These are phyloP conservation scores for Penicillium sp. DNA, from an alignment of 2,329 filamentous ascomycete genomes.

Conservation along the genomic window DNA sequence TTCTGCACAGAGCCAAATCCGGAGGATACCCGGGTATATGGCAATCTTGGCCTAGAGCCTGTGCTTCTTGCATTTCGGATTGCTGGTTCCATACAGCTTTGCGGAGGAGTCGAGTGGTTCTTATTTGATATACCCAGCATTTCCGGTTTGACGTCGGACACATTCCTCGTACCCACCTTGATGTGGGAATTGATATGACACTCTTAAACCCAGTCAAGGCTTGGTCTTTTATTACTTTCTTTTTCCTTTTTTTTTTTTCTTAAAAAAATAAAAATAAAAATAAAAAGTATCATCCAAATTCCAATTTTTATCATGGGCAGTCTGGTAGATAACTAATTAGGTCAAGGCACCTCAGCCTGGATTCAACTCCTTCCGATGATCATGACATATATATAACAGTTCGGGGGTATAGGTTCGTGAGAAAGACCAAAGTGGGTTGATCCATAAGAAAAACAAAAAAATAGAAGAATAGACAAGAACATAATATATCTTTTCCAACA, in stretches of 20 bases:
- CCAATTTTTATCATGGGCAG: neutral
- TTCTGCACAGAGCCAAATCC: slow-evolving; percentile 1
- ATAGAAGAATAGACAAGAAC: neutral
- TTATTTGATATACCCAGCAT: neutral
- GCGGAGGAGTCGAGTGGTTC: neutral
- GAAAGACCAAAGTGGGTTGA: neutral
- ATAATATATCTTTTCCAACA: slow-evolving; percentile 8
- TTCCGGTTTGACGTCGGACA: neutral
- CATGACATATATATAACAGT: slow-evolving; percentile 5
- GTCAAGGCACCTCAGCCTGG: neutral
- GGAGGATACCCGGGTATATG: neutral
- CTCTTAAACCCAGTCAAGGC: neutral
- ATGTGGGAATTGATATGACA: neutral
- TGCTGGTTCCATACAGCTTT: neutral
- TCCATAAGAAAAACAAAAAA: neutral
- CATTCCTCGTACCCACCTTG: neutral
- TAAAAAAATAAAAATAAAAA: neutral
- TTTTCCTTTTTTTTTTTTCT: neutral
- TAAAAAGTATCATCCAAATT: neutral
- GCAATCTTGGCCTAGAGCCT: neutral
- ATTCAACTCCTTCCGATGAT: slow-evolving; percentile 4
- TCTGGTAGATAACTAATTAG: slow-evolving; percentile 1
- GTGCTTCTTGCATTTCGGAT: neutral
- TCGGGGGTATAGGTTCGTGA: slow-evolving; percentile 5
- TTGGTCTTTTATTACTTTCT: neutral